Base-by-base conservation (phyloP, 2,329 filamentous ascomycete species). In the Akanthomyces uredinophilus region DNA sequence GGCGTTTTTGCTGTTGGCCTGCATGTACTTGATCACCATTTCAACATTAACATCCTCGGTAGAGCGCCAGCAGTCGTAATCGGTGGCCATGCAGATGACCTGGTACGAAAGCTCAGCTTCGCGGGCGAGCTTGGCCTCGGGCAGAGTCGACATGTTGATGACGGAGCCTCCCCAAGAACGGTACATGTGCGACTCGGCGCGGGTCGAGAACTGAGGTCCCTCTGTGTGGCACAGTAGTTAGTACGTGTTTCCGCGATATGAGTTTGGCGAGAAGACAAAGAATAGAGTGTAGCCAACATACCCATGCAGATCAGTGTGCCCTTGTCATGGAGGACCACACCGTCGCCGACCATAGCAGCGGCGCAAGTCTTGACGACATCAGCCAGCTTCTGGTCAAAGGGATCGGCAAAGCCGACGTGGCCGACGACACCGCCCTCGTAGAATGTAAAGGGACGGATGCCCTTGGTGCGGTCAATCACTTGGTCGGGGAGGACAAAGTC, bases 11-110 rank as follows among this genome's bases (percentile, higher is more conserved):
- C 90, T 83, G 77, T 99, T 99, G 67, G 92, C 89, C 73, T 90
- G 89, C 95, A 99, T 99, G 77, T 96, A 91, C 64, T 87, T 89
- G 87, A 96, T 91, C 61, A 99, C 95, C 90, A 98, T 96, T 75
- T 93, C 91, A 24, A 99, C 95, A 65, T 92, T 93, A 65, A 99
- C 95, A 66, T 90, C 91, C 63, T 87, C 89, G 54, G 84, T 84
- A 22, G 84, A 87, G 73, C 93, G 90, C 95, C 95, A 99, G 86
- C 94, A 98, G 81, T 99, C 95, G 76, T 99, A 99, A 80, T 99
- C 95, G 32, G 95, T 99, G 39, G 92, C 91, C 95, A 99, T 99
- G 82, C 94, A 96, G 71, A 99, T 96, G 85, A 97, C 96, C 80
- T 96, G 92, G 77, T 98, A 98, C 41, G 89, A 90, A 69, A 99